A percentile compares a stretch with the other conserved stretches of the same genome.
Conservation (phyloP, 805 yeast species). For the Ogataea sp. region DNA sequence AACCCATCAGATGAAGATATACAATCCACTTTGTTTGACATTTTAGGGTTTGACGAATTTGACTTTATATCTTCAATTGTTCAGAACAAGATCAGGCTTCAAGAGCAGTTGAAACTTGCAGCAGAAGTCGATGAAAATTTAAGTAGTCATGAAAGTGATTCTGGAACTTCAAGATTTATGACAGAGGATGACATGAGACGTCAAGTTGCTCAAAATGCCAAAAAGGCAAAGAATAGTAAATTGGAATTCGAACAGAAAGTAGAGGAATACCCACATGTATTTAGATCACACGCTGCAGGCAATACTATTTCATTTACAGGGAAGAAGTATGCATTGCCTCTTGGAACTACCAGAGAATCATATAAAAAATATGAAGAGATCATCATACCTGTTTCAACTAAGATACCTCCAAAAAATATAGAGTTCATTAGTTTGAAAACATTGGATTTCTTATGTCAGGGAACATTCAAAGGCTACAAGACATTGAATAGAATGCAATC, state of each 20-base stretch:
- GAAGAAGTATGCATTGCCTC: constrained; percentile 69
- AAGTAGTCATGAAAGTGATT: not conserved
- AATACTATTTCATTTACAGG: constrained; percentile 74
- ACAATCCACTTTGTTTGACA: constrained; percentile 69
- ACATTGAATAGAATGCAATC: constrained; percentile 84
- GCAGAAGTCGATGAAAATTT: too few relatives aligned
- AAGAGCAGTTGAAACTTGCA: constrained; percentile 13
- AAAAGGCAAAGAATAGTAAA: constrained; percentile 38
- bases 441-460: constrained; percentile 71
- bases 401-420: constrained; percentile 32
- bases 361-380: constrained; percentile 63
- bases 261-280: constrained; percentile 80
- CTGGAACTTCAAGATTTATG: constrained; percentile 23
- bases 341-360: constrained; percentile 64
- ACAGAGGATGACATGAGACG: constrained; percentile 48
- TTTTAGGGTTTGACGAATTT: constrained; percentile 79
- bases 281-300: constrained; percentile 57
- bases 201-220: constrained; percentile 42
- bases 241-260: constrained; percentile 37
- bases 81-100: constrained; percentile 31
- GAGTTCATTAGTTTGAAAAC: constrained; percentile 50
- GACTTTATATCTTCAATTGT: constrained; percentile 66
- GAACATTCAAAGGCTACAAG: constrained; percentile 74
- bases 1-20: constrained; percentile 48
- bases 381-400: constrained; percentile 67